Evolutionary conservation across 768 basidiomycete species (phyloP), one percentile per base, ranked within the genome.

Genomic region (Trametes meyenii): DNA sequence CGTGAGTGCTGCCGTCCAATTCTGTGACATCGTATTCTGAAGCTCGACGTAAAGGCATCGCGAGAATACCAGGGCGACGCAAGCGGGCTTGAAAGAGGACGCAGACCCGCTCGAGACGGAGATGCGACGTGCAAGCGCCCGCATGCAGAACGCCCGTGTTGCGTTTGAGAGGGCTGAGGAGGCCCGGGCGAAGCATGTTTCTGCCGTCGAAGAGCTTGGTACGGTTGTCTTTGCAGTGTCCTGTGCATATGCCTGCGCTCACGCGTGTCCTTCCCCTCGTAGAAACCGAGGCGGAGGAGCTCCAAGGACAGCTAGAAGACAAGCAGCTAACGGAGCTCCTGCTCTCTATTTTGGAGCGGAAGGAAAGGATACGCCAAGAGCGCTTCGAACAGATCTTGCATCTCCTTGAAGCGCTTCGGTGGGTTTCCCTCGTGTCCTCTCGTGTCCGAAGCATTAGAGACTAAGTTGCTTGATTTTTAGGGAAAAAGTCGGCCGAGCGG

Each of bases 281-380:
- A 46, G 45, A 46, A 21, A 14, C 21, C 8, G 21, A 46, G 8
- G 21, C 36, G 8, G 10, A 49, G 24, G 36, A 14, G 60, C 45
- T 66, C 5, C 56, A 58, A 45, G 44, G 23, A 7, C 26, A 29
- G 5, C 48, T 62, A 24, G 44, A 66, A 10, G 29, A 44, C 21
- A 55, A 61, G 42, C 60, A 60, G 3, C 11, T 45, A 13, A 48
- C 59, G 1, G n/a, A 10, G 13, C 38, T 56, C 2, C 39, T 66
- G 1, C 43, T 66, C 10, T 23, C 54, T 16, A 40, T 63, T 2
- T 53, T 66, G 1, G 60, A 66, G 36, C 51, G 60, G n/a, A 66
- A 66, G 43, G 62, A 66, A 29, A 38, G 45, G 10, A 50, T 63
- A 19, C 66, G 66, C 1, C 51, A 38, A 10, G 39, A 44, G 13